Conservation (phyloP, 345 rosid species). For the Carallia brachiata region DNA sequence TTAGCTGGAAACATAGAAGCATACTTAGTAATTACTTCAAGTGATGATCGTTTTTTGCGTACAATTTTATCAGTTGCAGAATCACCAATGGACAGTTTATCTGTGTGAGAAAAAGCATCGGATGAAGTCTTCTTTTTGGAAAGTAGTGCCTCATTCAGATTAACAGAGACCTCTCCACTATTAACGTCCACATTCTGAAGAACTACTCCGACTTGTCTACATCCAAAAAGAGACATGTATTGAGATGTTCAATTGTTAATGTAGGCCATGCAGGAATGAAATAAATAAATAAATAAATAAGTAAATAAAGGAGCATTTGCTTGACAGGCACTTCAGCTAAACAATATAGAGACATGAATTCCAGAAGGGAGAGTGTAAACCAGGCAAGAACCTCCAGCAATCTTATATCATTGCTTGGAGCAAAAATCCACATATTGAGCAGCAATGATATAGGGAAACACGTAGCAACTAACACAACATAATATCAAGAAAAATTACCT, state of each 20-base stretch:
- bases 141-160: constrained; percentile 71
- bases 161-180: constrained; percentile 67
- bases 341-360: neutral
- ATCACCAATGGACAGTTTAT: constrained; percentile 36
- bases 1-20: constrained; percentile 74
- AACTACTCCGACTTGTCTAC: constrained; percentile 77
- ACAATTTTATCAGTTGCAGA: constrained; percentile 40
- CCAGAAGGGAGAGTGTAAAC: neutral
- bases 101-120: constrained; percentile 34
- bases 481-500: constrained; percentile 48
- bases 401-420: neutral
- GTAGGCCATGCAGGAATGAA: constrained; percentile 11
- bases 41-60: constrained; percentile 42
- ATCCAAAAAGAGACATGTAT: constrained; percentile 28
- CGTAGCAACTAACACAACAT: constrained; percentile 10
- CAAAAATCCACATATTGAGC: neutral
- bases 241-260: constrained; percentile 14
- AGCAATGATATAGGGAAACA: neutral
- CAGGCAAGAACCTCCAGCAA: neutral
- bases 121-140: constrained; percentile 51
- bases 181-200: constrained; percentile 60
- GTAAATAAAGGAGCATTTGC: neutral
- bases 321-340: neutral
- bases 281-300: neutral
- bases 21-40: constrained; percentile 55